These are phyloP conservation scores for Penicillium sclerotigenum DNA, from an alignment of 2,329 filamentous ascomycete genomes.

Conservation along the genomic window DNA sequence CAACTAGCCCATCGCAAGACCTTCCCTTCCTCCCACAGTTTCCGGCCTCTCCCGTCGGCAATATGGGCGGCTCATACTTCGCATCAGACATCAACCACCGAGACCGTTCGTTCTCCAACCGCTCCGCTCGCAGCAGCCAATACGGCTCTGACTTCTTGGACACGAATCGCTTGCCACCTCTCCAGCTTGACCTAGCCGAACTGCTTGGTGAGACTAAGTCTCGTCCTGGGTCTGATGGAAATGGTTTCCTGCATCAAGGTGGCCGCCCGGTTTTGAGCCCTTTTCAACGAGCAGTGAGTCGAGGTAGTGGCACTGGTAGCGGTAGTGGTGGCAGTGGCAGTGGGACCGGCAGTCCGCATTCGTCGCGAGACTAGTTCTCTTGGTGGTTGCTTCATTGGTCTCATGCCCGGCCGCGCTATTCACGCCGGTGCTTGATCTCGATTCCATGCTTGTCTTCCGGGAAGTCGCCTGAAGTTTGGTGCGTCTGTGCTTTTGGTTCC, in stretches of 20 bases:
- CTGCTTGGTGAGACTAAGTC: slow-evolving; percentile 28
- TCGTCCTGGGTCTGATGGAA: slow-evolving; percentile 33
- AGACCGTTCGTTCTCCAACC: slow-evolving; percentile 43
- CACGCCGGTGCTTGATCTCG: slow-evolving; percentile 1
- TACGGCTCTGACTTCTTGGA: slow-evolving; percentile 36
- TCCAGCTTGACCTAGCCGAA: slow-evolving; percentile 34
- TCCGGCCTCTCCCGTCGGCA: slow-evolving; percentile 34
- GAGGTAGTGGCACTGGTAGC: slow-evolving; percentile 49
- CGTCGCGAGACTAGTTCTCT: slow-evolving; percentile 33
- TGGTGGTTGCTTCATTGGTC: background rate
- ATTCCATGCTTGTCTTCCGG: slow-evolving; percentile 1
- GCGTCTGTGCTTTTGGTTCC: slow-evolving; percentile 10
- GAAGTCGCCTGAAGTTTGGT: slow-evolving; percentile 6
- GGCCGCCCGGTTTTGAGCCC: slow-evolving; percentile 38
- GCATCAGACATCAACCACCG: slow-evolving; percentile 33
- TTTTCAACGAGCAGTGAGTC: slow-evolving; percentile 45
- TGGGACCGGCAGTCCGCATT: slow-evolving; percentile 42
- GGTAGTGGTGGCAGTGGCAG: slow-evolving; percentile 40
- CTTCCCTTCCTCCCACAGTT: slow-evolving; percentile 31
- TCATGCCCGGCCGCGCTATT: background rate
- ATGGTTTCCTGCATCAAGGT: slow-evolving; percentile 36
- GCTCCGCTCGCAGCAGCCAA: slow-evolving; percentile 39
- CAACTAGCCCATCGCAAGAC: slow-evolving; percentile 35
- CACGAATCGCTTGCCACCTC: slow-evolving; percentile 27
- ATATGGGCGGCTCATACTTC: slow-evolving; percentile 31